A percentile compares a stretch with the other conserved stretches of the same genome.
Conservation (phyloP, 2,329 filamentous ascomycete species). For the Didymella glomerata region DNA sequence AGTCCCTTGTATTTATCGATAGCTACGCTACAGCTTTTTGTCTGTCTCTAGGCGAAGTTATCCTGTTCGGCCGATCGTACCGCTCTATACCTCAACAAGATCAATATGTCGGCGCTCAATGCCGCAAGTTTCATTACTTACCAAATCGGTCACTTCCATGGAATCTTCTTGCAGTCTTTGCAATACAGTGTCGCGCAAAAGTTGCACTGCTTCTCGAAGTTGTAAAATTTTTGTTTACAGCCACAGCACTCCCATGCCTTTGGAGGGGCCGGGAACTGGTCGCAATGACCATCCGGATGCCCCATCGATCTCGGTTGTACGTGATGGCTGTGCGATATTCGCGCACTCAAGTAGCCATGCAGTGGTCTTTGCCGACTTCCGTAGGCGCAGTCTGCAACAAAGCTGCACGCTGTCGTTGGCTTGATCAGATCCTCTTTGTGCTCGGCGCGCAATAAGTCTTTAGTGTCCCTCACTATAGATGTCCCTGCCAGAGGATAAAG, state of each 20-base stretch:
- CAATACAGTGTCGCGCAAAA: constrained; percentile 19
- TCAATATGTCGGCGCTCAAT: not conserved
- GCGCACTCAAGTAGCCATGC: not conserved
- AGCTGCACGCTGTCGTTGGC: not conserved
- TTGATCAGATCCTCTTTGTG: not conserved
- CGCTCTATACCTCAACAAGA: not conserved
- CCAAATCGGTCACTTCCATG: constrained; percentile 4
- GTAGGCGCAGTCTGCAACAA: not conserved
- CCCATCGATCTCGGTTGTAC: not conserved
- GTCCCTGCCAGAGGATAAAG: not conserved
- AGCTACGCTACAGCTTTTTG: not conserved
- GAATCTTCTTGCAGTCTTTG: constrained; percentile 20
- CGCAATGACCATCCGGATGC: constrained; percentile 12
- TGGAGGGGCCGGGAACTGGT: constrained; percentile 16
- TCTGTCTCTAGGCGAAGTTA: not conserved
- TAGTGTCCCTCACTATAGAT: not conserved
- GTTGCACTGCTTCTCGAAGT: constrained; percentile 17
- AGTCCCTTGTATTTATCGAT: not conserved
- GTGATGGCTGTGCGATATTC: not conserved
- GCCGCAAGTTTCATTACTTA: not conserved
- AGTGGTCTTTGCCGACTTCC: not conserved
- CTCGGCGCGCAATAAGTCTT: not conserved
- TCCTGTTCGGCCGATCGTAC: not conserved
- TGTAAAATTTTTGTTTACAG: constrained; percentile 19
- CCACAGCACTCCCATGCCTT: constrained; percentile 20